Base-by-base conservation (phyloP, 2,329 filamentous ascomycete species). In the Fusarium sp. region DNA sequence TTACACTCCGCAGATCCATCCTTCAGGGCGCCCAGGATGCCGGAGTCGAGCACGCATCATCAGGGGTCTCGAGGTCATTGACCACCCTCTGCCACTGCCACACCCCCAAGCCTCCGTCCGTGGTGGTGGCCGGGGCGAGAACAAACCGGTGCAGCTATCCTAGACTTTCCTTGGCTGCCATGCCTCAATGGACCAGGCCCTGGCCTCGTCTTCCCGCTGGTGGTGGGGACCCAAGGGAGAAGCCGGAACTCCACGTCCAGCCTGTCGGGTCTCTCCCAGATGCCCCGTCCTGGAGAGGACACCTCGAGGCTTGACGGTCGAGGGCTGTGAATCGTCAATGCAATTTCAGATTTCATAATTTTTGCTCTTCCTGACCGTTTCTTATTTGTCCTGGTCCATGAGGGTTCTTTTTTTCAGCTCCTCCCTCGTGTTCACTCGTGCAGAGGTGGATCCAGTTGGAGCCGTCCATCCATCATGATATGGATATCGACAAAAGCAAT, bases 101-200 rank as follows among this genome's bases (percentile, higher is more conserved):
- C 55, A 67, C 59, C 67, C 67, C 23, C 61, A 70, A 65, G 64
- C 69, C 58, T 70, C 29, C 50, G 58, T 60, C 38, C 50, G 63
- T 69, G 51, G 62, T 72, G 68, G 64, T 68, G 74, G 70, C 67
- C 58, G 61, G 61, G 67, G 74, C 76, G 76, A 77, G 75, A 77
- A 78, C 68, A 77, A 77, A 77, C 76, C 76, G 75, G 76, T 74
- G 62, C 62, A 50, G 55, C 56, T 64, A 69, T 67, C 70, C 68
- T 67, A 61, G 44, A 57, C 62, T 58, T 68, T 62, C 63, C 62
- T 68, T 66, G 63, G 51, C 33, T 51, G 57, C 64, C 36, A 57
- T 16, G 44, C 54, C 65, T 50, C 25, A 71, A 61, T 71, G 69
- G 69, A 46, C 31, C 31, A 13, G 61, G 25, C 53, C 64, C 61